Base-by-base conservation (phyloP, 2,329 filamentous ascomycete genomes). In the Colletotrichum theobromicola region DNA sequence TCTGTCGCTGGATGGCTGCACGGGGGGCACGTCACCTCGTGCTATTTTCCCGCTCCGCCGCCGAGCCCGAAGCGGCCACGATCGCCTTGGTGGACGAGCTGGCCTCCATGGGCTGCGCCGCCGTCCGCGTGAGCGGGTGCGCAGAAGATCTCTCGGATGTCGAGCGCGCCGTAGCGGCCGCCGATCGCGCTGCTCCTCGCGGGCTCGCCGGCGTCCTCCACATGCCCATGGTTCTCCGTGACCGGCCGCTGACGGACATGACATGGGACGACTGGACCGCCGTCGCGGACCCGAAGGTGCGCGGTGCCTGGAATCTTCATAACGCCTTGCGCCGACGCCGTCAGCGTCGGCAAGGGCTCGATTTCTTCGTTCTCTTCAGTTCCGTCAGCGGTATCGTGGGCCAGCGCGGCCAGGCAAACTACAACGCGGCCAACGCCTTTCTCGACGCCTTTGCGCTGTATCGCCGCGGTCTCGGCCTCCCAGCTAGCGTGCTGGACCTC, bases 21-120 rank as follows among this genome's bases (percentile, higher is more conserved):
- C 84, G 84, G 12, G 88, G 88, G 2, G 88, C 88, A 7, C 82
- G 83, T 10, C 83, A 86, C 72, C 79, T 90, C 26, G 84, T 88
- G 1, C 82, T 90, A 4, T 80, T 89, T 13, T 90, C 88, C 2
- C 84, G 87, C 26, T 86, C 83, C 61, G 88, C 85, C 21, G 42
- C 63, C 13, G 46, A 66, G 12, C 18, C 37, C 4, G 63, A 55
- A 21, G 28, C 4, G 7, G 28, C 12, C 1, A 55, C n/a, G 15
- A 12, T 24, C 10, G n/a, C 63, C 18, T 55, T 66, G 21, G 64
- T 77, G 26, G 28, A 76, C 9, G 77, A 79, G 63, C 55, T 81
- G 21, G 66, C 50, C 0, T 24, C 2, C 35, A 61, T 68, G 66
- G 66, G 53, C 10, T 1, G 75, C 66, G 15, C 9, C 21, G 53